phyloP scores from a whole-genome alignment of 202 grass and related monocot species.

The Saccharum hybrid region DNA sequence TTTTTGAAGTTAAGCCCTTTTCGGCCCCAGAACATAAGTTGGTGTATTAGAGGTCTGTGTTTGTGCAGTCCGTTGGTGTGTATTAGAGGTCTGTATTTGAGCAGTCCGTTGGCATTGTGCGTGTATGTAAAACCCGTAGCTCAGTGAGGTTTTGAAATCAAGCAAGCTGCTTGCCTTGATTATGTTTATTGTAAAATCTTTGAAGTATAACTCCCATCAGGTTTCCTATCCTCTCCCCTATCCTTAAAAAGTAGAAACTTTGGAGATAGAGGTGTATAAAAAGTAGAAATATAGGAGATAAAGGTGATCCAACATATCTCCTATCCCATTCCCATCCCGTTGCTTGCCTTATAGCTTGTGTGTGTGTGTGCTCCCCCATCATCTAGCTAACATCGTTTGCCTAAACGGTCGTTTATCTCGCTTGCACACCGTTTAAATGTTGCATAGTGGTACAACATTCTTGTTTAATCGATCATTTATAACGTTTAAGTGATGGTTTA shows the following conservation, averaged over 20 bases:
- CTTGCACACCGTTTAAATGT: no score
- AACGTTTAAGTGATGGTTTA: no score
- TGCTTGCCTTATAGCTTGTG: no score
- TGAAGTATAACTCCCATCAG: background rate
- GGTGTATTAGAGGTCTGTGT: background rate
- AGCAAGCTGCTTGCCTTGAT: conserved; percentile 12
- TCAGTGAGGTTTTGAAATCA: background rate
- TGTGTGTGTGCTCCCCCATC: no score
- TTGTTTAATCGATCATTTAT: no score
- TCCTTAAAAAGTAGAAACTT: background rate
- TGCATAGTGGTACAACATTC: no score
- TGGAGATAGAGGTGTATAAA: background rate
- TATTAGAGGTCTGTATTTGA: conserved; percentile 14
- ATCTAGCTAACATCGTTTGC: no score
- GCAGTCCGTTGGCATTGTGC: background rate
- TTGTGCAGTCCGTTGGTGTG: no score
- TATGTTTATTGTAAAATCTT: background rate
- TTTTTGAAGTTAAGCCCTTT: background rate
- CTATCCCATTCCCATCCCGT: background rate
- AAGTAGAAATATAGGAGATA: background rate
- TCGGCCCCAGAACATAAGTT: background rate
- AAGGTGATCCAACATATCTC: background rate
- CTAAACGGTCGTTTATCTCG: no score
- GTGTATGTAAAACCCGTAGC: conserved; percentile 7
- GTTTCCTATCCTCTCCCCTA: background rate